Base-by-base conservation (phyloP, 2,329 filamentous ascomycete species). In the Pseudocercospora cruenta region DNA sequence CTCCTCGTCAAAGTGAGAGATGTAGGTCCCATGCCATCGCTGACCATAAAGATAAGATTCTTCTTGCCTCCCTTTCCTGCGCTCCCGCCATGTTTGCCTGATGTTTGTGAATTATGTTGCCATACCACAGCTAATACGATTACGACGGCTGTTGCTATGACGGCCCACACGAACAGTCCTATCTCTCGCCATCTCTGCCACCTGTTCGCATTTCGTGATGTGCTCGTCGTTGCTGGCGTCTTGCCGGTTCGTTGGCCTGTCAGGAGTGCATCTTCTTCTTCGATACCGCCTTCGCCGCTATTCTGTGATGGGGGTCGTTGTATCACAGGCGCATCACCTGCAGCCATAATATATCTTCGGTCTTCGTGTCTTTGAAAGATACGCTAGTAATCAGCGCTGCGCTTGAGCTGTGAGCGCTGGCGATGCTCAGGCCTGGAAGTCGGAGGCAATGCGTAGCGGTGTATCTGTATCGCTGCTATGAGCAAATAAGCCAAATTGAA, bases 31-130 rank as follows among this genome's bases (percentile, higher is more conserved):
- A 99, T 99, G 75, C 95, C 95, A 78, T 99, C 95, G 0, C 93
- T 97, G 43, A 99, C 94, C 95, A 99, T 99, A 83, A 99, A 98
- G 73, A 99, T 90, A 61, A 99, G 84, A 80, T 98, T 99, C 62
- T 92, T 87, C 84, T 98, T 99, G 60, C 88, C 87, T 39, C 72
- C 71, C 26, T 73, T 77, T 64, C 71, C 74, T 59, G 70, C 68
- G 45, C 74, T 73, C 19, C 76, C 72, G 28, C 57, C 57, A 3
- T 51, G 58, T 16, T 63, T 33, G 16, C 43, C 64, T n/a, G 60
- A 61, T 10, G 65, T 70, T 47, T 72, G 64, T 10, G 65, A 63
- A 5, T 70, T 82, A 73, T 88, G 86, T 78, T 97, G 92, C 75
- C 92, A 91, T 16, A 91, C 80, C n/a, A 95, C 91, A 3, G 91